phyloP scores from a whole-genome alignment of 169 alveolate genomes.

The Cyclospora cayetanensis region DNA sequence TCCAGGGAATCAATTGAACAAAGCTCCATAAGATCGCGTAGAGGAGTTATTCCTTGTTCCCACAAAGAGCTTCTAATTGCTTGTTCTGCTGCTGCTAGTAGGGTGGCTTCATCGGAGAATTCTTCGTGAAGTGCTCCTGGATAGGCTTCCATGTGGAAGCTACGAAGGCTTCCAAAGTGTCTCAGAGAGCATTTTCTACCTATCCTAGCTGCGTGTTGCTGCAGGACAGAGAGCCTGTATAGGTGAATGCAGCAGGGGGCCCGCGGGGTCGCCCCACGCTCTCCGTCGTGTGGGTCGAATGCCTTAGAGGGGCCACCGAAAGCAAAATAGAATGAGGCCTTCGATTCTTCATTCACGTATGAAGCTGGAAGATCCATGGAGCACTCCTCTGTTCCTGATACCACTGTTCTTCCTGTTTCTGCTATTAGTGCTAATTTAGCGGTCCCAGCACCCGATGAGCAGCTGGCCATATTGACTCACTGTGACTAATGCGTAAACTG shows the following conservation, averaged over 20 bases:
- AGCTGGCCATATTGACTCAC: too few species aligned
- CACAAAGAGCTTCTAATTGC: background rate
- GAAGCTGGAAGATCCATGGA: too few species aligned
- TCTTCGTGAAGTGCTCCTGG: background rate
- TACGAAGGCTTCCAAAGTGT: background rate
- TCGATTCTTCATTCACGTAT: too few species aligned
- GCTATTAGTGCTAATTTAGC: too few species aligned
- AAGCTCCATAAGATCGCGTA: conserved; percentile 23
- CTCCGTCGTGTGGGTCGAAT: background rate
- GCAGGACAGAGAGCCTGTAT: background rate
- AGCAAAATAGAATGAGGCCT: too few species aligned
- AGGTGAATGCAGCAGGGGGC: conserved; percentile 35
- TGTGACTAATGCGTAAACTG: too few species aligned
- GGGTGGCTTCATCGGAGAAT: background rate
- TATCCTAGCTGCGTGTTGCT: background rate
- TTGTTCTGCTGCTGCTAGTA: conserved; percentile 33
- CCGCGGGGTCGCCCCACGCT: background rate
- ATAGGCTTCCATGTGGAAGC: background rate
- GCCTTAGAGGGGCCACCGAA: too few species aligned
- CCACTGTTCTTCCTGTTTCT: too few species aligned
- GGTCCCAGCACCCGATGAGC: too few species aligned
- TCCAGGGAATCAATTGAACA: background rate
- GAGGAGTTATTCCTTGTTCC: conserved; percentile 20
- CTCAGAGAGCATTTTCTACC: background rate
- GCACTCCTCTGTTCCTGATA: too few species aligned